A percentile compares a stretch with the other conserved stretches of the same genome.
Conservation (phyloP, 805 yeast genomes). For the Metschnikowia orientalis region DNA sequence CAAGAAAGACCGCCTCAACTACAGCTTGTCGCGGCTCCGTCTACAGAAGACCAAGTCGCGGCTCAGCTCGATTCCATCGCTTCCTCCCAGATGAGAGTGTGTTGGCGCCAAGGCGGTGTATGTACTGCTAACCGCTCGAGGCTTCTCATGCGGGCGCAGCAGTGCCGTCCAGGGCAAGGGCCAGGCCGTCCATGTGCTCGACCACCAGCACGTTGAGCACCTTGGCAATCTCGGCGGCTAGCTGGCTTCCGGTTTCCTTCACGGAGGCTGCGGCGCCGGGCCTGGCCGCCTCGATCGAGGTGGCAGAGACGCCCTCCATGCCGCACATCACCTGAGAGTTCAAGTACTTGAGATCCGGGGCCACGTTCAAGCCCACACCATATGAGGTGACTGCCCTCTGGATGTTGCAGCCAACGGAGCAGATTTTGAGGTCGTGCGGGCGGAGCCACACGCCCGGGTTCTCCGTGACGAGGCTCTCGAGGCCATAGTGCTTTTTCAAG, state of each 20-base stretch:
- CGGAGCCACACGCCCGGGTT: conserved; percentile 88
- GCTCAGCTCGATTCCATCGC: conserved; percentile 13
- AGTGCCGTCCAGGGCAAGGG: conserved; percentile 13
- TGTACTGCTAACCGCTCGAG: no score
- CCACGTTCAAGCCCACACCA: conserved; percentile 79
- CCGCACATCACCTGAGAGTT: conserved; percentile 84
- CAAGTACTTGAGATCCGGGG: conserved; percentile 67
- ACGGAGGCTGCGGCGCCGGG: conserved; percentile 16
- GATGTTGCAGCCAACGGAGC: conserved; percentile 86
- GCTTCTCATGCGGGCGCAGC: no score
- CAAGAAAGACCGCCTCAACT: conserved; percentile 43
- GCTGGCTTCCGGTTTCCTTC: conserved; percentile 29
- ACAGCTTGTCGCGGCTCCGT: conserved; percentile 27
- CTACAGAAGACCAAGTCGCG: conserved; percentile 17
- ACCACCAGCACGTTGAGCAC: conserved; percentile 29
- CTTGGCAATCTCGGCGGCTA: conserved; percentile 36
- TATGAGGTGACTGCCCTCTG: conserved; percentile 82
- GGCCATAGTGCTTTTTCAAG: conserved; percentile 33
- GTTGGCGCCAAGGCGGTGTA: no score
- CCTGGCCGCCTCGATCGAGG: conserved; percentile 25
- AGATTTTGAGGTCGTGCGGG: conserved; percentile 54
- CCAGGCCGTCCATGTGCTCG: conserved; percentile 35
- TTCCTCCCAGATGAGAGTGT: conserved; percentile 6
- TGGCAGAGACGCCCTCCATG: conserved; percentile 48
- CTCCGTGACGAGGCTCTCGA: conserved; percentile 50